Conservation (phyloP, 2,329 filamentous ascomycete genomes). For the Phaeoacremonium minimum region DNA sequence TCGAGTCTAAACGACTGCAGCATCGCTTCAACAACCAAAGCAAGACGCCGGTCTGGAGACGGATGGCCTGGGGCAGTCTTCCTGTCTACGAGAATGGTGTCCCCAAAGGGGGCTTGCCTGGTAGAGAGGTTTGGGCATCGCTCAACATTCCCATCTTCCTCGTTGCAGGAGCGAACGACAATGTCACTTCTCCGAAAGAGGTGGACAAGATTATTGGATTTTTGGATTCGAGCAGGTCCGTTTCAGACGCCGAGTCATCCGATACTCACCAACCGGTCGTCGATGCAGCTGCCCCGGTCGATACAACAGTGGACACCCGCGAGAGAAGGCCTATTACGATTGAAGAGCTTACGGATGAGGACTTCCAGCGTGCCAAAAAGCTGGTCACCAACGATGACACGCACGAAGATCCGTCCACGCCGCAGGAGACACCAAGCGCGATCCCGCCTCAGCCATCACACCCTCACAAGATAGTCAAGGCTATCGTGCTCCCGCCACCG, state of each 20-base stretch:
- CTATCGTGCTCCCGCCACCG: conserved; percentile 67
- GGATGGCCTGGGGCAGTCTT: conserved; percentile 72
- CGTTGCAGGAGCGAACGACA: conserved; percentile 72
- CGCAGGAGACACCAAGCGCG: conserved; percentile 31
- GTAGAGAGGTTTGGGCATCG: conserved; percentile 65
- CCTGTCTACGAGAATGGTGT: conserved; percentile 52
- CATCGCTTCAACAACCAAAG: conserved; percentile 78
- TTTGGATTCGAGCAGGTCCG: conserved; percentile 22
- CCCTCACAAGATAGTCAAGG: conserved; percentile 57
- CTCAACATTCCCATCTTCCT: conserved; percentile 73
- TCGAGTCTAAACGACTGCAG: conserved; percentile 64
- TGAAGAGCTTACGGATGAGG: conserved; percentile 29
- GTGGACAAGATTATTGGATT: conserved; percentile 59
- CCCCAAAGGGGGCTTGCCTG: conserved; percentile 62
- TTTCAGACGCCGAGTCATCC: conserved; percentile 6
- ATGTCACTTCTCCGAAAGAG: conserved; percentile 68
- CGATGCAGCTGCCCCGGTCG: conserved; percentile 45
- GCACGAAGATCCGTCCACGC: conserved; percentile 40
- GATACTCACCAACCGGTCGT: conserved; percentile 23
- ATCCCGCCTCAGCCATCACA: conserved; percentile 43
- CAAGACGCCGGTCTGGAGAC: conserved; percentile 73
- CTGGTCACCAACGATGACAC: conserved; percentile 15
- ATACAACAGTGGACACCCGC: conserved; percentile 23
- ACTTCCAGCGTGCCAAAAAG: conserved; percentile 23
- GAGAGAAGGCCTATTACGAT: conserved; percentile 30